phyloP scores from a whole-genome alignment of 2,329 filamentous ascomycete genomes.

The Colletotrichum lupini region DNA sequence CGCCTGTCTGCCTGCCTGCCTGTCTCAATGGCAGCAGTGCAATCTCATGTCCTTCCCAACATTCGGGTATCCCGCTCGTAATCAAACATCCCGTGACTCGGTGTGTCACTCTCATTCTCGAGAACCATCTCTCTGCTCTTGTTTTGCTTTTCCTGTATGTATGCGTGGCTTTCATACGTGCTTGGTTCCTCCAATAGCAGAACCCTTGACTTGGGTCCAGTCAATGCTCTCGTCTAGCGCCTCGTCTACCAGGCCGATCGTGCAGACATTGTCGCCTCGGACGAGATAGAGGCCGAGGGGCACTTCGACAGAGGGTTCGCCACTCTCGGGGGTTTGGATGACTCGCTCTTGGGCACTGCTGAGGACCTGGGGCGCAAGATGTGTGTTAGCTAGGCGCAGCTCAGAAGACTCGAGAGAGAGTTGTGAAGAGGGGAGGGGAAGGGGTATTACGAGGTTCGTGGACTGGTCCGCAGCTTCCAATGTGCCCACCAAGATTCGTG shows the following conservation, averaged over 20 bases:
- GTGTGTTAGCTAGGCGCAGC: slow-evolving; percentile 3
- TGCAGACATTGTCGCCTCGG: slow-evolving; percentile 92
- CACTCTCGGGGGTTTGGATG: slow-evolving; percentile 86
- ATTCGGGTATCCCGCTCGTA: slow-evolving; percentile 33
- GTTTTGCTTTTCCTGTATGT: background rate
- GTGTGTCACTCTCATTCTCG: slow-evolving; percentile 28
- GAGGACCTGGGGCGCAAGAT: slow-evolving; percentile 69
- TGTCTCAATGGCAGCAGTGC: slow-evolving; percentile 6
- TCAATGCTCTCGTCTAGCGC: slow-evolving; percentile 89
- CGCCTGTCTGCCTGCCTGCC: background rate
- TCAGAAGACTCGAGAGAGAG: background rate
- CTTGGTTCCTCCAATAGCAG: slow-evolving; percentile 86
- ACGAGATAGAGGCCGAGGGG: slow-evolving; percentile 91
- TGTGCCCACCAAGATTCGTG: slow-evolving; percentile 84
- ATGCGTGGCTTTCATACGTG: slow-evolving; percentile 60
- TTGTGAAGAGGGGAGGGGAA: background rate
- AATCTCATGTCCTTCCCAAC: slow-evolving; percentile 25
- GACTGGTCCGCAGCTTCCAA: slow-evolving; percentile 89
- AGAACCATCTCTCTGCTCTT: slow-evolving; percentile 1
- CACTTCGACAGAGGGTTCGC: slow-evolving; percentile 82
- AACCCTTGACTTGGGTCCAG: slow-evolving; percentile 90
- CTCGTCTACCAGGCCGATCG: slow-evolving; percentile 91
- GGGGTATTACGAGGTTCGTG: slow-evolving; percentile 80
- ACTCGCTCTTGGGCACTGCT: slow-evolving; percentile 87
- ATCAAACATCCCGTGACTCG: slow-evolving; percentile 1